A percentile compares a stretch with the other conserved stretches of the same genome.
Conservation (phyloP, 2,329 filamentous ascomycete genomes). For the Scedosporium dehoogii region DNA sequence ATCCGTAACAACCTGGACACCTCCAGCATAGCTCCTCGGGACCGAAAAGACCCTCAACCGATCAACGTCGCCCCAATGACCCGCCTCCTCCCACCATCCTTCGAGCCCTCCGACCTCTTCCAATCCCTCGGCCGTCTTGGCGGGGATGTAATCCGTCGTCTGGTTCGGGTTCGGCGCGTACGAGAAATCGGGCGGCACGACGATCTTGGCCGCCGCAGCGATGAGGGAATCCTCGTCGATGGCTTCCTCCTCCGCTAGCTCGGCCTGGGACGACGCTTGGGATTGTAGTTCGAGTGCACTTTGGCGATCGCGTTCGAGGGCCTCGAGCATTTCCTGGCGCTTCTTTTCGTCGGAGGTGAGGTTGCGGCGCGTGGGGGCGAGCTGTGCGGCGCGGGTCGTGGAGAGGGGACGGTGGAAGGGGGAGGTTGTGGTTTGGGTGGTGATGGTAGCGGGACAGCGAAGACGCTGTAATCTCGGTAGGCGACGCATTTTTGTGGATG, state of each 20-base stretch:
- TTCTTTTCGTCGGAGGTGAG: constrained; percentile 12
- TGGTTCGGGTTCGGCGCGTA: constrained; percentile 11
- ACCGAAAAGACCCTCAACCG: constrained; percentile 32
- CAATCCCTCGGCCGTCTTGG: constrained; percentile 32
- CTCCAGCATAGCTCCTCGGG: constrained; percentile 15
- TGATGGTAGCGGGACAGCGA: constrained; percentile 17
- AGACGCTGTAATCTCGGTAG: constrained; percentile 28
- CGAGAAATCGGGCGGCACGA: constrained; percentile 10
- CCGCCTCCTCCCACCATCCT: constrained; percentile 43
- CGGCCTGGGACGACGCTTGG: constrained; percentile 6
- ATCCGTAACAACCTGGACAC: constrained; percentile 27
- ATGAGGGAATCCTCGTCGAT: constrained; percentile 15
- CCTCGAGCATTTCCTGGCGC: constrained; percentile 20
- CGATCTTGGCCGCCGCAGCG: background rate
- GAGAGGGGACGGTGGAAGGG: constrained; percentile 11
- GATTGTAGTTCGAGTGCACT: constrained; percentile 11
- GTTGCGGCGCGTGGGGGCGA: constrained; percentile 14
- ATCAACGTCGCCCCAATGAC: constrained; percentile 39
- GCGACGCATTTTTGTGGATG: constrained; percentile 27
- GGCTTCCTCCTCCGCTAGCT: constrained; percentile 16
- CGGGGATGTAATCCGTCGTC: constrained; percentile 34
- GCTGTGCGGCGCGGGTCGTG: constrained; percentile 15
- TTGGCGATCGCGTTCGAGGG: constrained; percentile 26
- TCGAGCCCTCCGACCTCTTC: constrained; percentile 35
- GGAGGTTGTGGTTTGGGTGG: constrained; percentile 7